Percentiles rank a stretch among this genome's conserved stretches.
These are phyloP conservation scores for Xylaria nigripes DNA, from an alignment of 495 filamentous ascomycete genomes.

Conservation along the genomic window DNA sequence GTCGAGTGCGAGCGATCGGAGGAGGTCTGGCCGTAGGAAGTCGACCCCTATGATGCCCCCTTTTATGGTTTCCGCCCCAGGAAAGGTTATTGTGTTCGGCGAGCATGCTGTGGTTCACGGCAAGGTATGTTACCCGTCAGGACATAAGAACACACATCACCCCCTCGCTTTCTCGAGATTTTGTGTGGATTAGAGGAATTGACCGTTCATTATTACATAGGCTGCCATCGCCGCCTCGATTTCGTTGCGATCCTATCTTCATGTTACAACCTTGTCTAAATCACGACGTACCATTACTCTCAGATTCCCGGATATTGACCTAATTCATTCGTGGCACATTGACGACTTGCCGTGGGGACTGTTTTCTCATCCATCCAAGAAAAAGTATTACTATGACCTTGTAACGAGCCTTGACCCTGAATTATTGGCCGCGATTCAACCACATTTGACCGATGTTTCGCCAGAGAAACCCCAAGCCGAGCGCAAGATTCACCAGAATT, in stretches of 20 bases:
- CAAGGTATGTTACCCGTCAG: conserved; percentile 47
- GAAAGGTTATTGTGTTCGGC: conserved; percentile 94
- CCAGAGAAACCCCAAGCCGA: conserved; percentile 50
- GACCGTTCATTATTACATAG: conserved; percentile 25
- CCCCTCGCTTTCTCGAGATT: not conserved
- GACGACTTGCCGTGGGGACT: conserved; percentile 75
- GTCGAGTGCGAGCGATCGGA: conserved; percentile 17
- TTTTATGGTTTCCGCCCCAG: conserved; percentile 96
- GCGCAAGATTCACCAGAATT: conserved; percentile 70
- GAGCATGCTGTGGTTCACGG: conserved; percentile 96
- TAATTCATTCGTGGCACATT: conserved; percentile 88
- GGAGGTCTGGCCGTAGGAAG: conserved; percentile 39
- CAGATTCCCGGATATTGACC: conserved; percentile 75
- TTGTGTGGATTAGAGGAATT: not conserved
- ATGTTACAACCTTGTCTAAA: conserved; percentile 84
- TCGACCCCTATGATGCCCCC: conserved; percentile 64
- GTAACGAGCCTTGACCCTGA: conserved; percentile 79
- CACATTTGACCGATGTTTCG: conserved; percentile 63
- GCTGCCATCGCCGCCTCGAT: conserved; percentile 91
- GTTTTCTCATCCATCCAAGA: conserved; percentile 73
- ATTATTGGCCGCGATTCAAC: conserved; percentile 66
- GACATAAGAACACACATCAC: not conserved
- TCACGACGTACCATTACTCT: conserved; percentile 76
- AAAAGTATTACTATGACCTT: conserved; percentile 84
- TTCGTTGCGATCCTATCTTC: conserved; percentile 88